Conservation (phyloP, 371 early-diverging fungal genomes). For the Lichtheimia hyalospora region DNA sequence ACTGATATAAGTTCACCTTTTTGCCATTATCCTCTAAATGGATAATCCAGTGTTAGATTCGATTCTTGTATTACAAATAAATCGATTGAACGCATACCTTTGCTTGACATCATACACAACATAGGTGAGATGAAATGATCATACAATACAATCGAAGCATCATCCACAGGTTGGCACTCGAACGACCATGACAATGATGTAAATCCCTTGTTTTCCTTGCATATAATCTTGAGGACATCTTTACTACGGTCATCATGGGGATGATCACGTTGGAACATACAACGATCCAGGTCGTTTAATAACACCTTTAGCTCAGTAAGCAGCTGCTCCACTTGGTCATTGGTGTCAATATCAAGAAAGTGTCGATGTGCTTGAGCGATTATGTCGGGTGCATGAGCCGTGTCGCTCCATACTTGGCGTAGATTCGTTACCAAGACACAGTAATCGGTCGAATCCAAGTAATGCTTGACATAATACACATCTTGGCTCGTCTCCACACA, state of each 20-base stretch:
- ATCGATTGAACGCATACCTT: not conserved
- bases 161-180: not conserved
- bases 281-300: constrained; percentile 5
- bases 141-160: constrained; percentile 9
- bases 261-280: not conserved
- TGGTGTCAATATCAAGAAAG: constrained; percentile 8
- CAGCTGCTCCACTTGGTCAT: constrained; percentile 8
- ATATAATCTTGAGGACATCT: not conserved
- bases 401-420: constrained; percentile 19
- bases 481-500: not conserved
- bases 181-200: constrained; percentile 16
- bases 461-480: constrained; percentile 14
- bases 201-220: constrained; percentile 5
- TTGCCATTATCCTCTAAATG: no score
- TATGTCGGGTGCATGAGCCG: constrained; percentile 5
- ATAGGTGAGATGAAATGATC: constrained; percentile 17
- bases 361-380: constrained; percentile 5
- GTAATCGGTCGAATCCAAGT: constrained; percentile 14
- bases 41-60: no score
- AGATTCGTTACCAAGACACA: constrained; percentile 17
- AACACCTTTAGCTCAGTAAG: not conserved
- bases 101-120: not conserved
- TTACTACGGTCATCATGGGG: not conserved
- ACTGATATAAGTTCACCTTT: no score
- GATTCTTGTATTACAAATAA: no score